Evolutionary conservation across 176 grass and related monocot genomes (phyloP), one percentile per base, ranked within the genome.

Genomic region (Triticum dicoccoides): DNA sequence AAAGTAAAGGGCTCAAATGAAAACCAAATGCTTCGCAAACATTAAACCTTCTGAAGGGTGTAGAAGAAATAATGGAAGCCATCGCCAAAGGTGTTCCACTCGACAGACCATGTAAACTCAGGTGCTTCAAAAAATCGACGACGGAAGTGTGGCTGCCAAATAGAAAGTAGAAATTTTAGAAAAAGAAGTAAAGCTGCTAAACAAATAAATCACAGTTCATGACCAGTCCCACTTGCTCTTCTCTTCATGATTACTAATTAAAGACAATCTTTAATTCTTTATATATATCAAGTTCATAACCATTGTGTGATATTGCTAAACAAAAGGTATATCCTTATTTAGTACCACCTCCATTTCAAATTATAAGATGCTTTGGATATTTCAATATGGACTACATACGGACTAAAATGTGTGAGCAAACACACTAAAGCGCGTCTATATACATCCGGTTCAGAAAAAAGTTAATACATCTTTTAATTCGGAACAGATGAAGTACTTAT

Each of bases 31-130:
- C 3, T 0, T n/a, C 1, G 0, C 23, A 87, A 35, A 34, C 32
- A 83, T 20, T 78, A 77, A 82, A 98, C 96, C 94, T 96, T 96
- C 67, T 84, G 88, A 35, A 98, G 86, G 12, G 67, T 94, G 74
- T 96, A 96, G 54, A 98, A 94, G 76, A 96, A 98, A 79, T 98
- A 98, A 81, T 98, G 92, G 83, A 98, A 98, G 45, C 76, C 85
- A 71, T 94, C 94, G 0, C 97, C 97, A 73, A 98, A 98, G 33
- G 86, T 98, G 42, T 78, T 84, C 71, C 91, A 98, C 54, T 98
- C 90, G 24, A 94, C 47, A 77, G 92, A 94, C 97, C 97, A 98
- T 63, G 94, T 94, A 78, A 98, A 94, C 24, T 47, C 76, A 27
- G 86, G 88, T 20, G 86, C 85, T 87, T 98, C 90, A 75, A 98